Evolutionary conservation across 2,329 filamentous ascomycete species (phyloP), one percentile per base, ranked within the genome.

Genomic region (Fusarium sacchari): DNA sequence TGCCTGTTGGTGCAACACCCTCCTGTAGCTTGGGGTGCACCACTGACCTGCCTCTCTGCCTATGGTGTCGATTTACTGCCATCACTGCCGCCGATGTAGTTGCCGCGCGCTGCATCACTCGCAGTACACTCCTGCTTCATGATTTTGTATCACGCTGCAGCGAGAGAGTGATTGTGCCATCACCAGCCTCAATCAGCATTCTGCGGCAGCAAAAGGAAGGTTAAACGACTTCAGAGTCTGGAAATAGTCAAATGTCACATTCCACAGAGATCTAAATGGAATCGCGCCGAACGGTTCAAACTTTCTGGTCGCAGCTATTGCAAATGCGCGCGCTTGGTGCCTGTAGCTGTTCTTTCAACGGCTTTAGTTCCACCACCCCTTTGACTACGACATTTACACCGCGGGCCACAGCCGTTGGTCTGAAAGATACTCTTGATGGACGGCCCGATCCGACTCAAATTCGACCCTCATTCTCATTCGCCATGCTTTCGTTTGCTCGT

Each of bases 211-310:
- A 60, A 69, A 70, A 46, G 59, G 37, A 60, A 70, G 60, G 52
- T 58, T 69, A 61, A 64, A 68, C 68, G 65, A 72, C 78, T 74
- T 69, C 52, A 75, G 77, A 75, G 75, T 79, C 79, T 79, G 53
- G 83, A 82, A 86, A 80, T 76, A 82, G 82, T 86, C 85, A 86
- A 83, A 83, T 87, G 79, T 77, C 81, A 87, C 86, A 85, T 78
- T 64, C 60, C 58, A 79, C 77, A 79, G 59, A 86, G 85, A 87
- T 87, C 85, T 85, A 76, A 70, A 84, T 86, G 77, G 74, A 74
- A 77, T 75, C 69, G 42, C 65, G 49, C 72, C 72, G 75, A 76
- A 69, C 61, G 65, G 69, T 59, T 52, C 57, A 71, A 69, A 67
- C 34, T 64, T 55, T 50, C 32, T 52, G 60, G 67, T 37, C 60